A percentile compares a stretch with the other conserved stretches of the same genome.
phyloP scores from a whole-genome alignment of 805 yeast species.

The Starmerella floricola region DNA sequence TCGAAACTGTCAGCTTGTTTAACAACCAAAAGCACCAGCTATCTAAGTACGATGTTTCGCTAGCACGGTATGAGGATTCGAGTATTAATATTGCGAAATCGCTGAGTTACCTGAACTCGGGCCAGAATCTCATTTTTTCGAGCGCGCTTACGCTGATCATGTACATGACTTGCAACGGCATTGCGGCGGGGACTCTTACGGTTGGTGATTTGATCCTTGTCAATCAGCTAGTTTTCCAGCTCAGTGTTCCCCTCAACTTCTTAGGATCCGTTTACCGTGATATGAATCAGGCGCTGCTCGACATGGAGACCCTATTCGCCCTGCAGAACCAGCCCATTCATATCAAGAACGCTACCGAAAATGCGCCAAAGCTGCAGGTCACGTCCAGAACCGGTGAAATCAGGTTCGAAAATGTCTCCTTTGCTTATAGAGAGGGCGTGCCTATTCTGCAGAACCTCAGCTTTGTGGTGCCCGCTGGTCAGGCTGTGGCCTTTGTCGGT shows the following conservation, averaged over 20 bases:
- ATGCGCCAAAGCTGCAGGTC: conserved; percentile 49
- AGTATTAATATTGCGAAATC: conserved; percentile 65
- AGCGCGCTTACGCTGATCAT: conserved; percentile 89
- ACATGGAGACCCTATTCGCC: conserved; percentile 89
- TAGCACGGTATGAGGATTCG: conserved; percentile 60
- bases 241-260: conserved; percentile 88
- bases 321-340: conserved; percentile 62
- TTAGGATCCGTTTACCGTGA: conserved; percentile 93
- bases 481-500: conserved; percentile 88
- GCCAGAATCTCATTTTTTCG: conserved; percentile 71
- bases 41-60: conserved; percentile 61
- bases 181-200: conserved; percentile 65
- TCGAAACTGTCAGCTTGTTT: conserved; percentile 88
- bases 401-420: conserved; percentile 77
- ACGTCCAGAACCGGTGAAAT: conserved; percentile 56
- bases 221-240: conserved; percentile 90
- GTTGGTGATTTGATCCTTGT: conserved; percentile 93
- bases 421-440: conserved; percentile 82
- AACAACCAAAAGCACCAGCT: conserved; percentile 79
- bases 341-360: conserved; percentile 46
- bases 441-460: conserved; percentile 71
- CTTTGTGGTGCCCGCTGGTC: conserved; percentile 81
- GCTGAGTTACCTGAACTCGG: conserved; percentile 58
- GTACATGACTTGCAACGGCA: conserved; percentile 95
- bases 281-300: conserved; percentile 79